phyloP scores from a whole-genome alignment of 345 rosid species.

The Gossypium bickii region DNA sequence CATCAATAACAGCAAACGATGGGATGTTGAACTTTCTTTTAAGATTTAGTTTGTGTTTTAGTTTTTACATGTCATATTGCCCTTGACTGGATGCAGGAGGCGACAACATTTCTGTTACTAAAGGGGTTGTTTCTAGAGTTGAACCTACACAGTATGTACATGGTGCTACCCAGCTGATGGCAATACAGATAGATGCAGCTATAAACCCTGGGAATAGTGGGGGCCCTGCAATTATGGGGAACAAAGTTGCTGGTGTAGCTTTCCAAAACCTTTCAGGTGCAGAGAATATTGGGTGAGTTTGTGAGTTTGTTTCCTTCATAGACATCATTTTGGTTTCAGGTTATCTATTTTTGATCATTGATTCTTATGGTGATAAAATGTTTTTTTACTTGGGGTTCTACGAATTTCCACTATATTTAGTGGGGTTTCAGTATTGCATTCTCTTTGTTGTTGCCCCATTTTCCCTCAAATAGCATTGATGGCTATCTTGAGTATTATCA shows the following conservation, averaged over 20 bases:
- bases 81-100: conserved; percentile 52
- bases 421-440: neutral
- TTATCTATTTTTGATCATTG: neutral
- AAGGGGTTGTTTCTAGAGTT: conserved; percentile 92
- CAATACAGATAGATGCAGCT: conserved; percentile 93
- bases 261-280: conserved; percentile 90
- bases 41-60: neutral
- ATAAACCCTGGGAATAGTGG: conserved; percentile 93
- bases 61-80: neutral
- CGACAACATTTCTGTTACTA: conserved; percentile 91
- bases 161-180: conserved; percentile 82
- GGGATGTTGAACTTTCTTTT: neutral
- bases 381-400: neutral
- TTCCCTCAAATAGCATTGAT: neutral
- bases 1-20: too few species aligned
- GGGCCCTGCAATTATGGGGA: conserved; percentile 87
- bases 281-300: conserved; percentile 87
- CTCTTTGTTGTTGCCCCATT: neutral
- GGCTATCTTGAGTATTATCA: neutral
- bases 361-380: neutral
- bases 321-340: neutral
- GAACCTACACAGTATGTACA: conserved; percentile 88
- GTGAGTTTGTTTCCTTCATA: neutral
- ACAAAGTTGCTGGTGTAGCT: conserved; percentile 84
- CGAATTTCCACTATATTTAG: neutral